These are phyloP conservation scores for Boletus barrowsii DNA, from an alignment of 768 basidiomycete genomes.

Conservation along the genomic window DNA sequence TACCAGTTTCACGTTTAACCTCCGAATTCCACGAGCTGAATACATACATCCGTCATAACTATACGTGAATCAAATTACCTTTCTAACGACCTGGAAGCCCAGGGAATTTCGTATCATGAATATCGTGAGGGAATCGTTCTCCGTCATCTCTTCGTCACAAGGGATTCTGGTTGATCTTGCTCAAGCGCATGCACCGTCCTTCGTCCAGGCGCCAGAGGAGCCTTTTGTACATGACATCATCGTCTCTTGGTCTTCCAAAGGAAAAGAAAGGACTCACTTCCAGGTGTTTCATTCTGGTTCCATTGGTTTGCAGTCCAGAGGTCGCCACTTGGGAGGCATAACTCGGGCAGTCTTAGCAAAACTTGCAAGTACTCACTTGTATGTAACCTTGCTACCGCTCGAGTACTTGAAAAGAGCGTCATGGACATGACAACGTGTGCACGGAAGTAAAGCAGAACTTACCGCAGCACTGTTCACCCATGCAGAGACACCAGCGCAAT, in stretches of 20 bases:
- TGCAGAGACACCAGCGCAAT: slow-evolving; percentile 40
- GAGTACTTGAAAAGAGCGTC: slow-evolving; percentile 34
- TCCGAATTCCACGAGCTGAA: no score
- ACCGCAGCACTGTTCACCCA: slow-evolving; percentile 40
- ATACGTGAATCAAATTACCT: no score
- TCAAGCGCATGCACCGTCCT: slow-evolving; percentile 49
- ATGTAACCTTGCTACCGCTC: slow-evolving; percentile 38
- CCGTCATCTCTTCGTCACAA: neutral
- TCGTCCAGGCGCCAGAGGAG: slow-evolving; percentile 51
- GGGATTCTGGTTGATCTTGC: neutral
- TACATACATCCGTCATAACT: no score
- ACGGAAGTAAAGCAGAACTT: slow-evolving; percentile 8
- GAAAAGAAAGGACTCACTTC: slow-evolving; percentile 16
- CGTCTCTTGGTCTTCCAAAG: neutral
- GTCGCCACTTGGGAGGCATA: slow-evolving; percentile 32
- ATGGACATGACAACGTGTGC: neutral
- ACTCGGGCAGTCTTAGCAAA: neutral
- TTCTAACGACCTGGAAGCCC: neutral
- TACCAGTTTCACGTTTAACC: no score
- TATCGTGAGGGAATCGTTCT: neutral
- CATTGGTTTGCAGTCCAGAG: slow-evolving; percentile 49
- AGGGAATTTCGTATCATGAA: neutral
- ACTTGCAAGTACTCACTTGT: slow-evolving; percentile 31
- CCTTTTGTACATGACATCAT: slow-evolving; percentile 28
- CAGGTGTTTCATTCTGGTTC: slow-evolving; percentile 37